These are phyloP conservation scores for Xylaria scruposa DNA, from an alignment of 495 filamentous ascomycete genomes.

Conservation along the genomic window DNA sequence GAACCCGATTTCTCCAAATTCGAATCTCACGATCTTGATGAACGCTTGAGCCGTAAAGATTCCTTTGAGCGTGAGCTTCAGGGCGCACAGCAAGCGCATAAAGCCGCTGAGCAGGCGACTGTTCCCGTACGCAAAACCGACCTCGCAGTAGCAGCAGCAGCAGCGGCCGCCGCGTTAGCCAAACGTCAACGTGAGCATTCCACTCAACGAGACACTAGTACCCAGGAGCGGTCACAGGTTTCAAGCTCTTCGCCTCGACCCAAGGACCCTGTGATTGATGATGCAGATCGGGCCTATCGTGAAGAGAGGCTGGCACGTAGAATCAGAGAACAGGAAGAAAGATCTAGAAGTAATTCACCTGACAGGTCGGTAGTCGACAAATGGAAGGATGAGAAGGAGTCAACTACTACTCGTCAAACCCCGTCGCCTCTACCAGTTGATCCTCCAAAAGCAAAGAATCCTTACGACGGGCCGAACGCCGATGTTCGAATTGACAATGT, in stretches of 20 bases:
- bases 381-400: conserved; percentile 48
- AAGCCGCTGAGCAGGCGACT: conserved; percentile 47
- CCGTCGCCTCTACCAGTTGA: conserved; percentile 56
- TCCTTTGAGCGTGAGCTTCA: conserved; percentile 49
- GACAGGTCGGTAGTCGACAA: conserved; percentile 57
- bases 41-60: conserved; percentile 49
- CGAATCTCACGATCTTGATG: conserved; percentile 34
- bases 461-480: conserved; percentile 60
- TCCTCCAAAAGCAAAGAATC: conserved; percentile 50
- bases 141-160: conserved; percentile 46
- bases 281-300: conserved; percentile 59
- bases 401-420: conserved; percentile 45
- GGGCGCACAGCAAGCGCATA: conserved; percentile 41
- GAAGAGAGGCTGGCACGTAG: conserved; percentile 54
- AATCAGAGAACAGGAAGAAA: conserved; percentile 54
- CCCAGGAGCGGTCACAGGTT: conserved; percentile 13
- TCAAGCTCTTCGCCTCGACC: conserved; percentile 32
- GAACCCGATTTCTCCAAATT: conserved; percentile 51
- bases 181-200: conserved; percentile 38
- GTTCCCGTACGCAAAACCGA: conserved; percentile 44
- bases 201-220: conserved; percentile 30
- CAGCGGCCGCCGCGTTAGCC: conserved; percentile 40
- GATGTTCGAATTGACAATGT: conserved; percentile 60
- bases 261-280: conserved; percentile 53
- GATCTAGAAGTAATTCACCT: conserved; percentile 51